Conservation (phyloP, 2,329 filamentous ascomycete genomes). For the Lojkania enalia region DNA sequence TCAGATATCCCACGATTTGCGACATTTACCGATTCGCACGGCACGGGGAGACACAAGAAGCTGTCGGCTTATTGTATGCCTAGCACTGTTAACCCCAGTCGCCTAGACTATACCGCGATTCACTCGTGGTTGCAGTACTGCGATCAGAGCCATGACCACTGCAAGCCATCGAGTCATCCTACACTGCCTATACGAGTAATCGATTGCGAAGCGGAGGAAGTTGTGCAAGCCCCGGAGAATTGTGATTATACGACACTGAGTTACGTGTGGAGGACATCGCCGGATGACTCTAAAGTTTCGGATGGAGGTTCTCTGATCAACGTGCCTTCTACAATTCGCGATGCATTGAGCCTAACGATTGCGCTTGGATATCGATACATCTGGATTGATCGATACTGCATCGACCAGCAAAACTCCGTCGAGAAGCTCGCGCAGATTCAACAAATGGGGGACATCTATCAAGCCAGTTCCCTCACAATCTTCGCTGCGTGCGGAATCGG, state of each 20-base stretch:
- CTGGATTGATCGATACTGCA: neutral
- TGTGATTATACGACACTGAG: neutral
- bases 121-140: no score
- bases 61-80: no score
- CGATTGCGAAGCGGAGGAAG: neutral
- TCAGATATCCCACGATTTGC: no score
- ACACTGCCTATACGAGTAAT: no score
- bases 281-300: no score
- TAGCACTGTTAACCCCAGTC: no score
- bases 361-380: conserved; percentile 5
- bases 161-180: no score
- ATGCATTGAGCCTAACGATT: neutral
- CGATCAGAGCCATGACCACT: no score
- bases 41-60: no score
- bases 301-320: no score
- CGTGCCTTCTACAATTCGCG: neutral
- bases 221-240: neutral
- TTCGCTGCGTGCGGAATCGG: neutral
- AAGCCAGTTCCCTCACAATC: neutral
- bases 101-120: no score
- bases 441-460: neutral
- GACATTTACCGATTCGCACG: no score
- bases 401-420: neutral
- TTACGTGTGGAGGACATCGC: neutral
- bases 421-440: neutral